Conservation (phyloP, 495 filamentous ascomycete species). For the Penicillium samsonianum region DNA sequence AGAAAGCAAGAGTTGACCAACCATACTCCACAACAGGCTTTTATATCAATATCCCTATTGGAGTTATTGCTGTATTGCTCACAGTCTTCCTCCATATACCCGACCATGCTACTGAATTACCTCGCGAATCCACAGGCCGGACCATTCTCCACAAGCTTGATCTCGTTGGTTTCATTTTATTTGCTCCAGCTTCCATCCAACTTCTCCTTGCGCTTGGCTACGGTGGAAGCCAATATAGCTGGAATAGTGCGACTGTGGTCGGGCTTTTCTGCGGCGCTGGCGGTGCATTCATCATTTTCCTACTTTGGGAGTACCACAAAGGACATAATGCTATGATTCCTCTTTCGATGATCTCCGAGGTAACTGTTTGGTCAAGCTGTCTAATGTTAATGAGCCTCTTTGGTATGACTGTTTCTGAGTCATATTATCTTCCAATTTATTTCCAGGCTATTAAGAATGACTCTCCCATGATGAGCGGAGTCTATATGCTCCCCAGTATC, state of each 20-base stretch:
- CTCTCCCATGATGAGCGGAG: constrained; percentile 38
- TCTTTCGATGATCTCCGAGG: constrained; percentile 31
- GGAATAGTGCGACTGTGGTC: constrained; percentile 49
- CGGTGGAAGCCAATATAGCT: constrained; percentile 41
- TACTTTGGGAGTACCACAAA: constrained; percentile 47
- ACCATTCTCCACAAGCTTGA: constrained; percentile 40
- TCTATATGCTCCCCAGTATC: constrained; percentile 46
- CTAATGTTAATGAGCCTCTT: constrained; percentile 24
- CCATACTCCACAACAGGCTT: constrained; percentile 49
- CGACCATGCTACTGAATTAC: constrained; percentile 41
- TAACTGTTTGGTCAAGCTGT: constrained; percentile 37
- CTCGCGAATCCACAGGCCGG: constrained; percentile 31
- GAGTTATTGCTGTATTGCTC: constrained; percentile 48
- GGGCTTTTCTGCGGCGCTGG: constrained; percentile 54
- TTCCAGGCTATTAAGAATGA: constrained; percentile 39
- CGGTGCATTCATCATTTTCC: constrained; percentile 42
- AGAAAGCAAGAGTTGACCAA: constrained; percentile 1
- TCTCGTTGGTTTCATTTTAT: constrained; percentile 46
- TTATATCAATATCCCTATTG: constrained; percentile 66
- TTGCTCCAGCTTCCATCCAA: constrained; percentile 47
- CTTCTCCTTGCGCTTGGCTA: constrained; percentile 54
- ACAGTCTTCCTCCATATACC: constrained; percentile 53
- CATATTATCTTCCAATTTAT: constrained; percentile 44
- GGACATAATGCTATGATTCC: constrained; percentile 57
- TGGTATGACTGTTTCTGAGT: constrained; percentile 24